Percentiles rank a stretch among this genome's conserved stretches.
Conservation (phyloP, 2,329 filamentous ascomycete genomes). For the Fusarium fujikuroi region DNA sequence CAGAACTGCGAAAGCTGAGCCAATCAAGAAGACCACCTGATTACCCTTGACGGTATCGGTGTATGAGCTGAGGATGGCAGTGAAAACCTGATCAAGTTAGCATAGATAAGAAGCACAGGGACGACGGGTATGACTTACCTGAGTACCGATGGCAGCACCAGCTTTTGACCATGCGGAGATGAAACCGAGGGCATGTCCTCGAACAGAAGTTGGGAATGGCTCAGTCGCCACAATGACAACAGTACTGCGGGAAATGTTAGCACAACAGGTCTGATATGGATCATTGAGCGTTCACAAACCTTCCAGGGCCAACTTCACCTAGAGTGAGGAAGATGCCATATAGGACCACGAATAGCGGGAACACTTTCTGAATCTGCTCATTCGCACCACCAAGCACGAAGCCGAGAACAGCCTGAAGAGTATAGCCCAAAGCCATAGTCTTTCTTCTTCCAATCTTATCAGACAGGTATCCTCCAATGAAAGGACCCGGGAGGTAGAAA, state of each 20-base stretch:
- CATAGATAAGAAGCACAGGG: background rate
- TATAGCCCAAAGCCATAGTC: background rate
- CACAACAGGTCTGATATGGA: too few species aligned
- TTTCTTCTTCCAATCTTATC: background rate
- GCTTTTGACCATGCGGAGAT: slow-evolving; percentile 7
- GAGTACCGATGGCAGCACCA: slow-evolving; percentile 6
- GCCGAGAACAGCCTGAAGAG: background rate
- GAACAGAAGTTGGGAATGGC: slow-evolving; percentile 6
- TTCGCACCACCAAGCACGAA: background rate
- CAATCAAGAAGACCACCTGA: background rate
- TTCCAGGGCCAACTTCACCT: background rate
- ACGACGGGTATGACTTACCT: background rate
- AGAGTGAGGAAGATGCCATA: background rate
- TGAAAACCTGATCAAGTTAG: background rate
- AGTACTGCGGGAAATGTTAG: background rate
- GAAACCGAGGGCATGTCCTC: background rate
- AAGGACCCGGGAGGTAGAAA: background rate
- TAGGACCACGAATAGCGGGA: background rate
- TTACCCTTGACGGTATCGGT: background rate
- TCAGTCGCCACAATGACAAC: slow-evolving; percentile 6
- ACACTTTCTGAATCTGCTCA: background rate
- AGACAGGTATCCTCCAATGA: background rate
- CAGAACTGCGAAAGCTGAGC: background rate
- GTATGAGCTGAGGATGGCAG: background rate
- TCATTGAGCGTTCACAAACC: too few species aligned